Evolutionary conservation across 345 rosid genomes (phyloP), one percentile per base, ranked within the genome.

Genomic region (Salix exigua): DNA sequence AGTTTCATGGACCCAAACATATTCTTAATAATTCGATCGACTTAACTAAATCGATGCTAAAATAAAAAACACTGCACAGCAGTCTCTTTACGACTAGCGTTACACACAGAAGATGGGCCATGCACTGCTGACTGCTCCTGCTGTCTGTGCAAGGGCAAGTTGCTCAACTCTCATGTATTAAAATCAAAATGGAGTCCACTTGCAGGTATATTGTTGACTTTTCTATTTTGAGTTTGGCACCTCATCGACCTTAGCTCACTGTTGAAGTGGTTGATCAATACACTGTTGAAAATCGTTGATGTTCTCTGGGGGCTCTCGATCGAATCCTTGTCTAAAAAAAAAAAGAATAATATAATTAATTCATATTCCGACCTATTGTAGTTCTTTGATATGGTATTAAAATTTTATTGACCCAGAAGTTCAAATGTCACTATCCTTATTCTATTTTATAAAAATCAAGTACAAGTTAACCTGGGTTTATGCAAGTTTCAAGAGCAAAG

Each of bases 361-460:
- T 30, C 0, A 30, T 30, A 30, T 30, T 30, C 0, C 3, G 4
- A 30, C 2, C 31, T 30, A 0, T 30, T 30, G 4, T 30, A 2
- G 0, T 30, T 30, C 0, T 0, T 30, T 30, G 31, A 30, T 30
- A 30, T 30, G 4, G 4, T 30, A 30, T 28, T 0, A 28, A 2
- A 28, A 2, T 28, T 1, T 28, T 28, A 1, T 28, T 28, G 30
- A 28, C 2, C 30, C 30, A 28, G 0, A 28, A 28, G 30, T 28
- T 28, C 1, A 1, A 28, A 28, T 28, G 0, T 28, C 2, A 28
- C 2, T 0, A 28, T 1, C 2, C 2, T 28, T 28, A 28, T 1
- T 1, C 30, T 28, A 28, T 28, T 28, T 28, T 1, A 28, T 28
- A 28, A 28, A 28, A 28, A 28, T 28, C 2, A 28, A 28, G 30